Base-by-base conservation (phyloP, 2,329 filamentous ascomycete genomes). In the Zarea fungicola region DNA sequence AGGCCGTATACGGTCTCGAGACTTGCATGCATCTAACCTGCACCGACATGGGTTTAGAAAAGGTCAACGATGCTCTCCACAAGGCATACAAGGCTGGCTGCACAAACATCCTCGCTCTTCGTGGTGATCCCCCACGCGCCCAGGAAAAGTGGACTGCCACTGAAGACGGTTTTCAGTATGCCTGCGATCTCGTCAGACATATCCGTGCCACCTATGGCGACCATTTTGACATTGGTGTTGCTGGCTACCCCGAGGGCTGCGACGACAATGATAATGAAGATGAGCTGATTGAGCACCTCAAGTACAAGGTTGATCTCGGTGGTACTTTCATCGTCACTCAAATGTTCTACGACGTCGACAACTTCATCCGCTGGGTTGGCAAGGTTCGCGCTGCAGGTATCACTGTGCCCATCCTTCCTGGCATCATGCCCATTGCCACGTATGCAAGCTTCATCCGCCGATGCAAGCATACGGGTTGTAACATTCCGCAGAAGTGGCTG, bases 21-120 rank as follows among this genome's bases (percentile, higher is more conserved):
- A 97, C 93, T 7, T 97, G 92, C 71, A 99, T 99, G 93, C 93
- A 99, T 66, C 74, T 99, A 60, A 99, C 93, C 3, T 99, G 93
- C 69, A 99, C 93, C 48, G 93, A 97, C 67, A 99, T 99, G 93
- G 90, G 89, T 52, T 81, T 83, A 58, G 87, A 89, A 44, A 95
- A 91, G 70, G 87, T 99, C 62, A 90, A 97, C 61, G 83, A 88
- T 48, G 93, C 93, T 6, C 78, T 99, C 47, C 80, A 83, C 59
- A 85, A 85, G 58, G 93, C 93, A 11, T 96, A 96, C 75, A 90
- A 92, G 65, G 84, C 92, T 29, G 93, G 93, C 52, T 99, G 93
- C 75, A 96, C 91, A 53, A 99, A 99, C 68, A 99, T 99, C 56
- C 76, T 99, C 32, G 93, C 93, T 7, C 78, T 99, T 25, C 81